Conservation (phyloP, 495 filamentous ascomycete species). For the Podospora fimiseda region DNA sequence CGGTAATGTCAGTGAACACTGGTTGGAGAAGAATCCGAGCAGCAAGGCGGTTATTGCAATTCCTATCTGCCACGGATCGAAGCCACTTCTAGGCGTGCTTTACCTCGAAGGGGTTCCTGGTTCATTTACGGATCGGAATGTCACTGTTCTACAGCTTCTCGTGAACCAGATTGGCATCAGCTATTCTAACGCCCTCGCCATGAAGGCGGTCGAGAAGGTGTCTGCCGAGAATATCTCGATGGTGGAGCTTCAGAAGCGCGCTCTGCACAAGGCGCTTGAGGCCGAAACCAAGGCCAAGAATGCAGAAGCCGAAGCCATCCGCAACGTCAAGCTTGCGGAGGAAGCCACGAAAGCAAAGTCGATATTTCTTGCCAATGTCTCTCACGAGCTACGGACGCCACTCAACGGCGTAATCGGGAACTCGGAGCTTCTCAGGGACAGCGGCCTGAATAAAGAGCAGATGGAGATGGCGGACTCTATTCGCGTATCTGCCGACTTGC, state of each 20-base stretch:
- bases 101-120: constrained; percentile 81
- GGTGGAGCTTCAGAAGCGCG: constrained; percentile 78
- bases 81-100: constrained; percentile 70
- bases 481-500: constrained; percentile 78
- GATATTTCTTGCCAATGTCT: constrained; percentile 90
- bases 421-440: constrained; percentile 77
- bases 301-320: constrained; percentile 75
- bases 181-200: constrained; percentile 76
- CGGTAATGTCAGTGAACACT: constrained; percentile 67
- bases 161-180: constrained; percentile 88
- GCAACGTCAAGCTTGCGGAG: constrained; percentile 82
- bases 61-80: constrained; percentile 72
- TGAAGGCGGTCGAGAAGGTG: constrained; percentile 74
- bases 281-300: constrained; percentile 77
- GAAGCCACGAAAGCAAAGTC: constrained; percentile 87
- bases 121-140: constrained; percentile 81
- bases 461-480: constrained; percentile 90
- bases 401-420: constrained; percentile 89
- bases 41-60: constrained; percentile 79
- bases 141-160: constrained; percentile 76
- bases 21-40: constrained; percentile 58
- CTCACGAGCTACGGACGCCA: constrained; percentile 78
- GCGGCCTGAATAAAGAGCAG: constrained; percentile 70
- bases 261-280: constrained; percentile 69
- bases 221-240: constrained; percentile 77